These are phyloP conservation scores for Cryptococcus deneoformans DNA, from an alignment of 1,284 basidiomycete genomes.

Conservation along the genomic window DNA sequence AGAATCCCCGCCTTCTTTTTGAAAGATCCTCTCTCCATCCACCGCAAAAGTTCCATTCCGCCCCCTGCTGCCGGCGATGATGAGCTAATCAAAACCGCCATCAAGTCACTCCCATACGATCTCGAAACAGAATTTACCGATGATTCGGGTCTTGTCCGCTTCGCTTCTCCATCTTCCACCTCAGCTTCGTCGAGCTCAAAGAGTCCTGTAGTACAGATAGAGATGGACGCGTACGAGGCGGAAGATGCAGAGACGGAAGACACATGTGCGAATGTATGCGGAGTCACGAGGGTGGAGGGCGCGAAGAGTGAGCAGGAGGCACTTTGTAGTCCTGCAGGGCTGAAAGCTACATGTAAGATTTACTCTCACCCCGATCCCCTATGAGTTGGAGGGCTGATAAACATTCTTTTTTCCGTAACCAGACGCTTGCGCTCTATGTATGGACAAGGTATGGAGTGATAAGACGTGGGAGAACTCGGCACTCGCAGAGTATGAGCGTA, in stretches of 20 bases:
- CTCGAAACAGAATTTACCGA: not conserved
- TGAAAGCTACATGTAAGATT: constrained; percentile 19
- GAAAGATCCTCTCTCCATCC: not conserved
- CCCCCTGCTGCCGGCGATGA: too few relatives aligned
- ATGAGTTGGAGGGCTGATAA: not conserved
- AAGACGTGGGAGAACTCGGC: constrained; percentile 29
- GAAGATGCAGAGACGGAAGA: constrained; percentile 12
- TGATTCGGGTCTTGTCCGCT: not conserved
- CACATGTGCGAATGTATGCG: constrained; percentile 21
- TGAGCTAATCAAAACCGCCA: not conserved
- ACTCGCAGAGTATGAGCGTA: constrained; percentile 30
- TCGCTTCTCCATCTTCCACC: not conserved
- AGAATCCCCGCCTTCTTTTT: constrained; percentile 12
- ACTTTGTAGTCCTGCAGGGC: constrained; percentile 22
- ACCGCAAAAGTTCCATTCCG: too few relatives aligned
- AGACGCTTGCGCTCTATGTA: constrained; percentile 33
- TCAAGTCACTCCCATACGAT: not conserved
- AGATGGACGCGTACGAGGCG: not conserved
- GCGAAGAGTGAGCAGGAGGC: constrained; percentile 29
- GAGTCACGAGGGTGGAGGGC: constrained; percentile 21
- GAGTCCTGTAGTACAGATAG: not conserved
- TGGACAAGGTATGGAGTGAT: constrained; percentile 32
- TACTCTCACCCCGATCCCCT: not conserved
- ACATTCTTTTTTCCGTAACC: not conserved
- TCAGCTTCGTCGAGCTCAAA: not conserved